Base-by-base conservation (phyloP, 169 alveolate genomes). In the Plasmodium vivax region DNA sequence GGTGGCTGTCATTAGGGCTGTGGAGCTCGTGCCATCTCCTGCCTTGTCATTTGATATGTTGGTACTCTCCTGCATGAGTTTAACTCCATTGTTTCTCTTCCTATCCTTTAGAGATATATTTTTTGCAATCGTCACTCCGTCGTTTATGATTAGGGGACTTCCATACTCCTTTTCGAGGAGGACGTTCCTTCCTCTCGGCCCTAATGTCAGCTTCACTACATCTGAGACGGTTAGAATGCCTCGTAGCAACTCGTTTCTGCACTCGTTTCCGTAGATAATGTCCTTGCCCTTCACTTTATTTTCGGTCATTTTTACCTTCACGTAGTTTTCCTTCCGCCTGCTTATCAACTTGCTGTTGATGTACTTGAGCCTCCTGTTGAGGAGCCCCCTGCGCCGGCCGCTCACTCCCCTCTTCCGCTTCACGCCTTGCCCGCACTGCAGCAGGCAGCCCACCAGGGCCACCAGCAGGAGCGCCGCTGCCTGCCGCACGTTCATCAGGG, bases 1-100 rank as follows among this genome's bases (percentile, higher is more conserved):
- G 43, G 97, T 98, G 2, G 98, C 98, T 14, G 98, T 97, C 83
- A 98, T 96, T 68, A 97, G 93, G 2, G 98, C 96, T n/a, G 99
- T 97, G 38, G 98, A 96, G 1, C 99, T 97, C 3, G 99, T 98
- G 32, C 99, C 99, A 93, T 98, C 99, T 16, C 99, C 99, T 5
- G 99, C 98, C 82, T 97, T 95, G 85, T 98, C 98, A 82, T 96
- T 98, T 5, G 98, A 96, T n/a, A 97, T 97, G 43, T 96, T 93
- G 23, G 99, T 98, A 51, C 97, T 98, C 81, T 98, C 98, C 85
- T 97, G 98, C 92, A 97, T 97, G 71, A 98, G 85, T 87, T 98
- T 96, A 3, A 98, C 99, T 2, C 99, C 99, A 4, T 97, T 97
- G 87, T 98, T 97, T 88, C 93, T 96, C 79, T 96, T 96, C 62